These are phyloP conservation scores for Aschersonia sp. DNA, from an alignment of 2,329 filamentous ascomycete genomes.

Conservation along the genomic window DNA sequence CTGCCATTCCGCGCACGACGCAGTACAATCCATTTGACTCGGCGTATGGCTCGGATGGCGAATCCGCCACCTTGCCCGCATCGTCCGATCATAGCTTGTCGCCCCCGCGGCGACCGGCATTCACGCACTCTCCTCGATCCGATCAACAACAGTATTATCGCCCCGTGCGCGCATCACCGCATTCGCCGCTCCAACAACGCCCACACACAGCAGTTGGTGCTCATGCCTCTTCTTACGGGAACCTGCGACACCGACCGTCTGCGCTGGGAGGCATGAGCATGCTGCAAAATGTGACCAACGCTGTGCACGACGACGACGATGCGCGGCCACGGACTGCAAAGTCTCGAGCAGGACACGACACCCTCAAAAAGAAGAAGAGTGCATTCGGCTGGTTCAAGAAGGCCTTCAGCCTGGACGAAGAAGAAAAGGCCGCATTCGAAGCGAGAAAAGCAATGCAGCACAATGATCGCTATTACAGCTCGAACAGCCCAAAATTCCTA, in stretches of 20 bases:
- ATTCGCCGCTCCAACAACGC: conserved; percentile 47
- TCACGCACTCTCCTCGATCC: conserved; percentile 18
- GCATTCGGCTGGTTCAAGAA: conserved; percentile 57
- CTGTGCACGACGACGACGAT: conserved; percentile 25
- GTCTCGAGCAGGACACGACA: conserved; percentile 18
- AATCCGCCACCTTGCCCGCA: conserved; percentile 19
- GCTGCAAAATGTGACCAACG: conserved; percentile 37
- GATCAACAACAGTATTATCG: conserved; percentile 39
- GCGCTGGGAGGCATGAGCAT: conserved; percentile 40
- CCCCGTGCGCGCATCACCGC: conserved; percentile 46
- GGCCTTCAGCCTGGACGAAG: conserved; percentile 50
- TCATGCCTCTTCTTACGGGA: conserved; percentile 19
- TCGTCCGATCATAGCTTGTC: conserved; percentile 17
- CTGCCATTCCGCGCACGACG: conserved; percentile 15
- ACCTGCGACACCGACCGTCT: conserved; percentile 35
- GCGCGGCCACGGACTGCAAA: conserved; percentile 12
- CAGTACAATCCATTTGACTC: conserved; percentile 25
- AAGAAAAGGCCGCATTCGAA: conserved; percentile 46
- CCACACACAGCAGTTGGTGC: conserved; percentile 34
- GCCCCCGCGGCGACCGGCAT: conserved; percentile 10
- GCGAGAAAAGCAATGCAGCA: conserved; percentile 32
- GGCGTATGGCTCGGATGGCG: conserved; percentile 32
- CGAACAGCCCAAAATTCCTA: conserved; percentile 35
- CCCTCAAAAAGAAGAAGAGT: conserved; percentile 52
- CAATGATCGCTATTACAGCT: conserved; percentile 34